Conservation (phyloP, 148 eudicot genomes). For the Amaranthus hypochondriacus region DNA sequence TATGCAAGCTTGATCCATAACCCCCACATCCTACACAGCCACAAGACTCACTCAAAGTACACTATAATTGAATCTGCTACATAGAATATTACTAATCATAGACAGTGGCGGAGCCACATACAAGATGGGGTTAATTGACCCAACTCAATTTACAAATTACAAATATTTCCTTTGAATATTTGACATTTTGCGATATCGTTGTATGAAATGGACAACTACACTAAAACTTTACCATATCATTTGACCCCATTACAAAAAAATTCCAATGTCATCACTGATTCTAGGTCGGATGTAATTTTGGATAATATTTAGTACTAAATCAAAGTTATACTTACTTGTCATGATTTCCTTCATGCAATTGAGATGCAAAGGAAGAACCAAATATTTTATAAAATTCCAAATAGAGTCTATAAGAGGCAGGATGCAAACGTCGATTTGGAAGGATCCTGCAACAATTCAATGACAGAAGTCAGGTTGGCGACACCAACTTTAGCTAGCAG, state of each 20-base stretch:
- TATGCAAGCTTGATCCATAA: too few relatives aligned
- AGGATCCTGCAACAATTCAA: conserved; percentile 48
- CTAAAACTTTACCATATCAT: background rate
- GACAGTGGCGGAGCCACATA: too few relatives aligned
- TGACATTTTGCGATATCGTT: background rate
- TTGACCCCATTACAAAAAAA: background rate
- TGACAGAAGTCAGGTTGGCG: background rate
- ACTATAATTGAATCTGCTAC: too few relatives aligned
- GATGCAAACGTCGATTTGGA: conserved; percentile 55
- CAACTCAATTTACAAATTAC: background rate
- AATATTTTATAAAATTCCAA: conserved; percentile 79
- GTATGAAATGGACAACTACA: too few relatives aligned
- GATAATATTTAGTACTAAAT: background rate
- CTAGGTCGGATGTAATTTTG: too few relatives aligned
- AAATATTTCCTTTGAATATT: background rate
- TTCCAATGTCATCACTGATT: background rate
- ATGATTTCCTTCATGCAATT: conserved; percentile 46
- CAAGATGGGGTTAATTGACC: background rate
- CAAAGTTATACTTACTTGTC: conserved; percentile 48
- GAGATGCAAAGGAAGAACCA: conserved; percentile 57
- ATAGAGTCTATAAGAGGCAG: conserved; percentile 78
- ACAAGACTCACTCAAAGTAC: too few relatives aligned
- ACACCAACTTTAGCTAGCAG: too few relatives aligned
- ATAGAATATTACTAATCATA: too few relatives aligned
- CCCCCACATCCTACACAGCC: too few relatives aligned